Evolutionary conservation across 192 early-diverging fungal species (phyloP).

Genomic region (Geranomyces variabilis): DNA sequence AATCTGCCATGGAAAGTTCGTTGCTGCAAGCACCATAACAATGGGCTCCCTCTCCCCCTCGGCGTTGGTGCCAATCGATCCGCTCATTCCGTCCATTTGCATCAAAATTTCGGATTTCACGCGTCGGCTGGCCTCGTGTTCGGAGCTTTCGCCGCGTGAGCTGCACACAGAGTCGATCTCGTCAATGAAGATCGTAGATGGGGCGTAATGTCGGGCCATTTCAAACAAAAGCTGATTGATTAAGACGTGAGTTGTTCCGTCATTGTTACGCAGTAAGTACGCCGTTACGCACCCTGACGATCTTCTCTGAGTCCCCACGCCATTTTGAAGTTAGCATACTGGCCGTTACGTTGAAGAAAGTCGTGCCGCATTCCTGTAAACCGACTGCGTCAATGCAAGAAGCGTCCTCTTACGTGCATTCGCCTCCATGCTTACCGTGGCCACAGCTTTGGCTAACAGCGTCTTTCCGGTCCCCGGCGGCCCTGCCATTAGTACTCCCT

Average conservation of each 20-base stretch:
- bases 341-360: slow-evolving; percentile 68
- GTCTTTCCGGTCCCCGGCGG: slow-evolving; percentile 71
- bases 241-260: not conserved
- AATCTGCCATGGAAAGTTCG: slow-evolving; percentile 76
- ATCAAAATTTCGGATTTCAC: slow-evolving; percentile 67
- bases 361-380: slow-evolving; percentile 63
- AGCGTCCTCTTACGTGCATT: not conserved
- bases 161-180: slow-evolving; percentile 64
- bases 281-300: slow-evolving; percentile 61
- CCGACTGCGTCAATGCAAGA: not conserved
- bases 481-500: slow-evolving; percentile 67
- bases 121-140: slow-evolving; percentile 57
- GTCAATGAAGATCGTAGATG: slow-evolving; percentile 68
- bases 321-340: slow-evolving; percentile 64
- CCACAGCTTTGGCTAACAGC: slow-evolving; percentile 65
- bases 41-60: slow-evolving; percentile 52
- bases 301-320: slow-evolving; percentile 67
- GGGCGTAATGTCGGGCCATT: slow-evolving; percentile 65
- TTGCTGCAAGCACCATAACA: slow-evolving; percentile 68
- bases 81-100: slow-evolving; percentile 68
- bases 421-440: slow-evolving; percentile 45
- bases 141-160: slow-evolving; percentile 53
- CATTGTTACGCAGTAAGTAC: not conserved
- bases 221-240: slow-evolving; percentile 61
- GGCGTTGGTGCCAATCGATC: slow-evolving; percentile 33